These are phyloP conservation scores for Chara braunii DNA, from an alignment of 139 green algal species.

Conservation along the genomic window DNA sequence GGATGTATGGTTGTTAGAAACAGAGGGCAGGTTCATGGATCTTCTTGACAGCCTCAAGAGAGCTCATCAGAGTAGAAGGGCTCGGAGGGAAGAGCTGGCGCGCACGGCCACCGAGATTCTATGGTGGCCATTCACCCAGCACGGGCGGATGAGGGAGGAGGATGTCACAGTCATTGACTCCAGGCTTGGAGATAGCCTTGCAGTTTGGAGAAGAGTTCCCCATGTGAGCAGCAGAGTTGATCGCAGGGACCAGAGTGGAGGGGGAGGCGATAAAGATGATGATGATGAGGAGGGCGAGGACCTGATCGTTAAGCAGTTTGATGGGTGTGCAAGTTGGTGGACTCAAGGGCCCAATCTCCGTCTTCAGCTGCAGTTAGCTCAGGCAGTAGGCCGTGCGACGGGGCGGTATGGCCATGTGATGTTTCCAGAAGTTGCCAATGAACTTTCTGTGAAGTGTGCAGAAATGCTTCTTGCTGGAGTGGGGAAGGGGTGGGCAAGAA, in stretches of 20 bases:
- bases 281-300: slow-evolving; percentile 1
- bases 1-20: slow-evolving; percentile 54
- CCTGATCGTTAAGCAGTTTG: slow-evolving; percentile 57
- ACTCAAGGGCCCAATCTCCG: slow-evolving; percentile 68
- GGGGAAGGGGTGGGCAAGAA: slow-evolving; percentile 64
- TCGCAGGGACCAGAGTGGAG: no score
- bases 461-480: slow-evolving; percentile 23
- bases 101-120: slow-evolving; percentile 43
- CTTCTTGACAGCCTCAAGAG: slow-evolving; percentile 45
- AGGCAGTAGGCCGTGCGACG: slow-evolving; percentile 52
- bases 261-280: slow-evolving; percentile 1
- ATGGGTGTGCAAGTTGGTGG: slow-evolving; percentile 93
- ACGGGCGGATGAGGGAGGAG: slow-evolving; percentile 44
- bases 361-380: slow-evolving; percentile 58
- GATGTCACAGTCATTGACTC: slow-evolving; percentile 76
- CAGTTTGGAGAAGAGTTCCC: slow-evolving; percentile 38
- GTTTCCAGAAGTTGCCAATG: slow-evolving; percentile 69
- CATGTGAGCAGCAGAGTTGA: neutral
- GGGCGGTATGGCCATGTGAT: slow-evolving; percentile 91
- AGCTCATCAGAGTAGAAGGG: slow-evolving; percentile 47
- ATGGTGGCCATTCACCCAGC: slow-evolving; percentile 98
- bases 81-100: slow-evolving; percentile 28
- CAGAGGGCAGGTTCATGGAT: slow-evolving; percentile 42
- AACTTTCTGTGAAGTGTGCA: slow-evolving; percentile 31
- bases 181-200: slow-evolving; percentile 70